phyloP scores from a whole-genome alignment of 176 grass and related monocot genomes.

The Aegilops tauschii region DNA sequence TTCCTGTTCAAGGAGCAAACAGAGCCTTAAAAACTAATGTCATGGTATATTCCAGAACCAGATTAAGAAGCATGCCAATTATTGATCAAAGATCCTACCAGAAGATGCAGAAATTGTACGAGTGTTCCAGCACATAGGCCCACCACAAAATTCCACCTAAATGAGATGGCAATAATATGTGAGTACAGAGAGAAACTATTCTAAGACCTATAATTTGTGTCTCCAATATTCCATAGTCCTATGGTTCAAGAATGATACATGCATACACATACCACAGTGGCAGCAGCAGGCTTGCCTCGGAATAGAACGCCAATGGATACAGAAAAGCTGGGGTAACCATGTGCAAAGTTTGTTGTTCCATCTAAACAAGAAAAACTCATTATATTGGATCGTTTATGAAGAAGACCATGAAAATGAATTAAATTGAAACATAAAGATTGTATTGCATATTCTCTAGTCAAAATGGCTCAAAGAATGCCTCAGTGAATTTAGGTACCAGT shows the following conservation, averaged over 20 bases:
- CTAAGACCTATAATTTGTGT: not conserved
- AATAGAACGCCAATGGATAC: slow-evolving; percentile 93
- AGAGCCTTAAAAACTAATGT: slow-evolving; percentile 9
- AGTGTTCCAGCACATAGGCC: slow-evolving; percentile 94
- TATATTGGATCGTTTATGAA: slow-evolving; percentile 15
- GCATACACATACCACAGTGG: slow-evolving; percentile 75
- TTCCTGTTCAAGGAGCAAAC: slow-evolving; percentile 49
- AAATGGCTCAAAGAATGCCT: not conserved
- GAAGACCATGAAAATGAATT: not conserved
- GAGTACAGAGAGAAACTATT: slow-evolving; percentile 15
- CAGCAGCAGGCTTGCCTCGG: slow-evolving; percentile 87
- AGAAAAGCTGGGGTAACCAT: slow-evolving; percentile 97
- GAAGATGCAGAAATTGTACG: slow-evolving; percentile 83
- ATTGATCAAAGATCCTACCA: slow-evolving; percentile 48
- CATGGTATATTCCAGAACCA: not conserved
- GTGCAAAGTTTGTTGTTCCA: slow-evolving; percentile 98
- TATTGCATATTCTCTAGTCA: not conserved
- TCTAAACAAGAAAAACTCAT: slow-evolving; percentile 47
- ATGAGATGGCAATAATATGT: slow-evolving; percentile 19
- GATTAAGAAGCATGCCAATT: not conserved
- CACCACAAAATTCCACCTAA: slow-evolving; percentile 95
- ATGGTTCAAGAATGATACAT: slow-evolving; percentile 18
- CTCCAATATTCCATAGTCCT: not conserved
- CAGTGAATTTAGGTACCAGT: not conserved
- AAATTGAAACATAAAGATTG: not conserved